Conservation (phyloP, 192 early-diverging fungal species). For the Coemansia nantahalensis region DNA sequence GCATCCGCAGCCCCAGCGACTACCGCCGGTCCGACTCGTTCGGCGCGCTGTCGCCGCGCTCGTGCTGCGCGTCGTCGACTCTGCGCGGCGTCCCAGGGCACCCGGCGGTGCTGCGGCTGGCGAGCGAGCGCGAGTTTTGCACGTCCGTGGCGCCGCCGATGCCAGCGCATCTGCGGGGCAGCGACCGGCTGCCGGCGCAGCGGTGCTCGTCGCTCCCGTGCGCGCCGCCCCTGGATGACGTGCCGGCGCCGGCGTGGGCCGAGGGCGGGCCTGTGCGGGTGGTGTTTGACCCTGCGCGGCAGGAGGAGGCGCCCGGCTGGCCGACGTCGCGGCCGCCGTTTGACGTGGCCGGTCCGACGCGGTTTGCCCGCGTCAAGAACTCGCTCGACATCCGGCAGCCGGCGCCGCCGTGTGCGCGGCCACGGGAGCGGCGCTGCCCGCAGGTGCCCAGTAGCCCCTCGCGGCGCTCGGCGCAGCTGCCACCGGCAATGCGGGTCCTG, state of each 20-base stretch:
- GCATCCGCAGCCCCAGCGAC: slow-evolving; percentile 1
- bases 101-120: slow-evolving; percentile 17
- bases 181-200: slow-evolving; percentile 15
- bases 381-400: slow-evolving; percentile 41
- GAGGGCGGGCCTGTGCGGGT: slow-evolving; percentile 1
- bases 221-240: background rate
- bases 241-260: background rate
- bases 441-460: no score
- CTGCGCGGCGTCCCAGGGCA: slow-evolving; percentile 37
- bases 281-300: slow-evolving; percentile 9
- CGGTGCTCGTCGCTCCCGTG: slow-evolving; percentile 33
- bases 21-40: slow-evolving; percentile 10
- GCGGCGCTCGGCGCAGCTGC: background rate
- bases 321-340: slow-evolving; percentile 2
- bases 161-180: slow-evolving; percentile 15
- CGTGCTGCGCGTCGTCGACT: slow-evolving; percentile 6
- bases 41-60: background rate
- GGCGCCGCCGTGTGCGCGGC: background rate
- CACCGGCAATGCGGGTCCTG: background rate
- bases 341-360: slow-evolving; percentile 2
- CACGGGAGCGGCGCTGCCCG: no score
- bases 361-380: slow-evolving; percentile 38
- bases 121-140: slow-evolving; percentile 5
- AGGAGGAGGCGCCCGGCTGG: slow-evolving; percentile 5
- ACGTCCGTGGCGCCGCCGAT: slow-evolving; percentile 7